These are phyloP conservation scores for Saturnispora gosingensis DNA, from an alignment of 805 yeast genomes.

Conservation along the genomic window DNA sequence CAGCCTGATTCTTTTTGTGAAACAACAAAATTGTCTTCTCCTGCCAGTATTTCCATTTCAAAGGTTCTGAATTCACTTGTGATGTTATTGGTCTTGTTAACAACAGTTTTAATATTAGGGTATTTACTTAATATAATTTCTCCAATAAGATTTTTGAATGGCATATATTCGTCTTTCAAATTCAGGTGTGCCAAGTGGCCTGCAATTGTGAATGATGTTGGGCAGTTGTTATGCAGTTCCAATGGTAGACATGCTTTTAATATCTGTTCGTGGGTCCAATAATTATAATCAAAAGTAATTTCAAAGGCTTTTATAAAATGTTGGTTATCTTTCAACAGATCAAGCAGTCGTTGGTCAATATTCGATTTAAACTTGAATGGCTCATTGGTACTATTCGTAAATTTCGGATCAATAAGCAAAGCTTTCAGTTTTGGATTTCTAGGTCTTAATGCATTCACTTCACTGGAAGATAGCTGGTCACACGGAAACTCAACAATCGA, in stretches of 20 bases:
- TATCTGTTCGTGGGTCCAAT: constrained; percentile 88
- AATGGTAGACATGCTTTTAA: constrained; percentile 70
- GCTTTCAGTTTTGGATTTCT: constrained; percentile 37
- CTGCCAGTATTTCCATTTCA: constrained; percentile 89
- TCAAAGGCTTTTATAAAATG: constrained; percentile 44
- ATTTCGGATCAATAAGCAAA: constrained; percentile 50
- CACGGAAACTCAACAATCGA: constrained; percentile 44
- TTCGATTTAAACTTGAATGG: neutral
- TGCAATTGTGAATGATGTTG: constrained; percentile 84
- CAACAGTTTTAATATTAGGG: constrained; percentile 75
- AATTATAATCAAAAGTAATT: constrained; percentile 56
- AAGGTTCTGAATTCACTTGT: constrained; percentile 87
- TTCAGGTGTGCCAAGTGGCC: constrained; percentile 96
- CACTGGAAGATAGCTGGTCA: constrained; percentile 8
- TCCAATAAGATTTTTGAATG: constrained; percentile 74
- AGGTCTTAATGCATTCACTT: constrained; percentile 8
- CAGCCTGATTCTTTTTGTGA: constrained; percentile 87
- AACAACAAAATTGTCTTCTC: constrained; percentile 64
- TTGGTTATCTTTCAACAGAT: constrained; percentile 32
- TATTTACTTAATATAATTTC: constrained; percentile 85
- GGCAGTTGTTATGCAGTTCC: constrained; percentile 58
- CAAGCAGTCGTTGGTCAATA: constrained; percentile 13
- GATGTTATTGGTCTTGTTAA: constrained; percentile 80
- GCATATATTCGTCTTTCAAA: constrained; percentile 72
- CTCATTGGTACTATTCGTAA: constrained; percentile 27